Percentiles rank a stretch among this genome's conserved stretches.
These are phyloP conservation scores for Nemania sp. DNA, from an alignment of 2,329 filamentous ascomycete genomes.

Conservation along the genomic window DNA sequence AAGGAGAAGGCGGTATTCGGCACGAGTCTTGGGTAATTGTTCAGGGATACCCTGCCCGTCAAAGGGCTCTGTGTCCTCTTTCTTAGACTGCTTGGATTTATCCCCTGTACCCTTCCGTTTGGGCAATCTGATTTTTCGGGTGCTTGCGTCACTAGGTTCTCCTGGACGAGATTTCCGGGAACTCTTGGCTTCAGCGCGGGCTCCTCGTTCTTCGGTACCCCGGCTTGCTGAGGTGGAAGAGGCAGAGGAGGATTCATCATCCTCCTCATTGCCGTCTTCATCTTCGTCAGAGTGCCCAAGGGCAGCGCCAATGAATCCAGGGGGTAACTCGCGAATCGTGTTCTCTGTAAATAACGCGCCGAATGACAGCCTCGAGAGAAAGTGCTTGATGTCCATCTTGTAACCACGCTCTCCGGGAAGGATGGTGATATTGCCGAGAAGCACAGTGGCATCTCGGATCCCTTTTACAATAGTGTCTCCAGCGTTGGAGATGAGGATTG, in stretches of 20 bases:
- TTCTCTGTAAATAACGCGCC: slow-evolving; percentile 58
- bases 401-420: slow-evolving; percentile 67
- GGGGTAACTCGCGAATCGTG: slow-evolving; percentile 54
- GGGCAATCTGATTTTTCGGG: neutral
- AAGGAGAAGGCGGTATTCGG: slow-evolving; percentile 73
- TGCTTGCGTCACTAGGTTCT: neutral
- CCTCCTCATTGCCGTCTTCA: slow-evolving; percentile 41
- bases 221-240: slow-evolving; percentile 35
- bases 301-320: slow-evolving; percentile 57
- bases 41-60: slow-evolving; percentile 53
- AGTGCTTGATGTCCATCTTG: slow-evolving; percentile 58
- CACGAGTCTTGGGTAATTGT: slow-evolving; percentile 56
- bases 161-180: neutral
- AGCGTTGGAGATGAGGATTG: slow-evolving; percentile 84
- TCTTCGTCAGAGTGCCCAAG: slow-evolving; percentile 44
- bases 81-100: neutral
- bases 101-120: slow-evolving; percentile 1
- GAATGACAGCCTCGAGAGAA: slow-evolving; percentile 57
- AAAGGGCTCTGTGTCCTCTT: neutral
- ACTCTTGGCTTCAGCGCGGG: neutral
- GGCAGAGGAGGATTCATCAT: slow-evolving; percentile 41
- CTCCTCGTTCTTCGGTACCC: neutral
- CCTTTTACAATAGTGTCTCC: slow-evolving; percentile 83
- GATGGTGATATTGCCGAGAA: slow-evolving; percentile 70
- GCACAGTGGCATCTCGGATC: slow-evolving; percentile 66